phyloP scores from a whole-genome alignment of 208 protist species.

The Eutreptiella sp. region DNA sequence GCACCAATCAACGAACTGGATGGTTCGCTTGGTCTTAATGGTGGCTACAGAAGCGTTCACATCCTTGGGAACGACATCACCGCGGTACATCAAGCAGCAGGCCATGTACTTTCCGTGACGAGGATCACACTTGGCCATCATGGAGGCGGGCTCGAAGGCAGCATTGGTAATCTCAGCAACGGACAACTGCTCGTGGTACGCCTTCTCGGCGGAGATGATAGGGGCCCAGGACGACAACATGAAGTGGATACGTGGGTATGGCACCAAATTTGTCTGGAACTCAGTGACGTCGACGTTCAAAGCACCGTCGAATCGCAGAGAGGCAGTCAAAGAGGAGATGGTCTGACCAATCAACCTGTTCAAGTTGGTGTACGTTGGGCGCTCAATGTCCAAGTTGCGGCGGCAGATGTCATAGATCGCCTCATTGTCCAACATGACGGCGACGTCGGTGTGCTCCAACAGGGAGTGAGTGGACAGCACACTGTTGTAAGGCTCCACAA shows the following conservation, averaged over 20 bases:
- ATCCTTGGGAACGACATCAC: conserved; percentile 87
- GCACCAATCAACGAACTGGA: conserved; percentile 95
- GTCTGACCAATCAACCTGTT: conserved; percentile 85
- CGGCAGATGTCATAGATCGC: conserved; percentile 90
- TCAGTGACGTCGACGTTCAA: conserved; percentile 90
- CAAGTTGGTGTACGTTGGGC: conserved; percentile 85
- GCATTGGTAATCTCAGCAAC: conserved; percentile 85
- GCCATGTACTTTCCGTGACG: conserved; percentile 87
- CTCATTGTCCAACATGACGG: conserved; percentile 93
- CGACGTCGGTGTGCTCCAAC: conserved; percentile 83
- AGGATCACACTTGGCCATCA: conserved; percentile 86
- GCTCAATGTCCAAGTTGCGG: conserved; percentile 71
- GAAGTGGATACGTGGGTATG: conserved; percentile 92
- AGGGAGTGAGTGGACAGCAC: conserved; percentile 79
- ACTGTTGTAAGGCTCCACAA: conserved; percentile 91
- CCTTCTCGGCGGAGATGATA: conserved; percentile 67
- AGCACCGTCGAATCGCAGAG: conserved; percentile 83
- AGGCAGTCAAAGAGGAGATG: conserved; percentile 84
- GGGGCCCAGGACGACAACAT: conserved; percentile 76
- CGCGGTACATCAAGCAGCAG: conserved; percentile 86
- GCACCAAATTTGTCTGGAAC: conserved; percentile 93
- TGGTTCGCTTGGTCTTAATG: conserved; percentile 83
- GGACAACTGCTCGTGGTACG: conserved; percentile 85
- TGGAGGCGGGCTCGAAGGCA: conserved; percentile 69
- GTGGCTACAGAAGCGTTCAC: conserved; percentile 68